Conservation (phyloP, 169 alveolate species). For the Eimeria maxima region DNA sequence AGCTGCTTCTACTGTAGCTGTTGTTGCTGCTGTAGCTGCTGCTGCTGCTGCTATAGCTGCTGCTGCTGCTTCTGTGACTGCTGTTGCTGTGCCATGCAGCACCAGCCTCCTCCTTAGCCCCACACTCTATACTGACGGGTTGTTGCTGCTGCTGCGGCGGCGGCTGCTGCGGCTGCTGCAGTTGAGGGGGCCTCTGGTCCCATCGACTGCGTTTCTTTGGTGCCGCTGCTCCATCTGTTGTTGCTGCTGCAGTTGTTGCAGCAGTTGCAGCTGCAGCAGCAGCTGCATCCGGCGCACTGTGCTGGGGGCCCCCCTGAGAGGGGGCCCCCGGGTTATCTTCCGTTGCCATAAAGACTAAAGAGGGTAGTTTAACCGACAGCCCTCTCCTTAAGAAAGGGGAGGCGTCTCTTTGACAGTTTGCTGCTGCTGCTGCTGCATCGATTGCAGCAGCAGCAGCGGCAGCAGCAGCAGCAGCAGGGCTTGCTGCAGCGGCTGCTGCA, state of each 20-base stretch:
- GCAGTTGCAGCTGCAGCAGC: not conserved
- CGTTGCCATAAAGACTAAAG: not conserved
- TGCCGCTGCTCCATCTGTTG: not conserved
- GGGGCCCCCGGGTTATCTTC: not conserved
- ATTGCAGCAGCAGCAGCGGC: conserved; percentile 39
- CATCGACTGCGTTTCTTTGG: not conserved
- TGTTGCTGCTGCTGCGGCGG: too few species aligned
- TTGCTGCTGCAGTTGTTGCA: not conserved
- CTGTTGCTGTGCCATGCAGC: too few species aligned
- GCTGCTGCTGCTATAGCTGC: too few species aligned
- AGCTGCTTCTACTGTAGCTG: too few species aligned
- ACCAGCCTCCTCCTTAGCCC: too few species aligned
- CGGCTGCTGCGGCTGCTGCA: not conserved
- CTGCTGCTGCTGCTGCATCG: conserved; percentile 33
- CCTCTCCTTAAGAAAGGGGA: not conserved
- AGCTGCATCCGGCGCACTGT: not conserved
- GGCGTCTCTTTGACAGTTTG: not conserved
- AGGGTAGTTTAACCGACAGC: not conserved
- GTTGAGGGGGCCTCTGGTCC: not conserved
- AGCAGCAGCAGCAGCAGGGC: not conserved
- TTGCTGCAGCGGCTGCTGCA: conserved; percentile 13
- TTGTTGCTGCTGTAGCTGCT: too few species aligned
- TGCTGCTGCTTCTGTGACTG: too few species aligned
- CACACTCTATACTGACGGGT: too few species aligned
- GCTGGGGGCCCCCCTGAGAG: conserved; percentile 35